A percentile compares a stretch with the other conserved stretches of the same genome.
Evolutionary conservation across 2,329 filamentous ascomycete genomes (phyloP).

Genomic region (Fusarium ambrosium): DNA sequence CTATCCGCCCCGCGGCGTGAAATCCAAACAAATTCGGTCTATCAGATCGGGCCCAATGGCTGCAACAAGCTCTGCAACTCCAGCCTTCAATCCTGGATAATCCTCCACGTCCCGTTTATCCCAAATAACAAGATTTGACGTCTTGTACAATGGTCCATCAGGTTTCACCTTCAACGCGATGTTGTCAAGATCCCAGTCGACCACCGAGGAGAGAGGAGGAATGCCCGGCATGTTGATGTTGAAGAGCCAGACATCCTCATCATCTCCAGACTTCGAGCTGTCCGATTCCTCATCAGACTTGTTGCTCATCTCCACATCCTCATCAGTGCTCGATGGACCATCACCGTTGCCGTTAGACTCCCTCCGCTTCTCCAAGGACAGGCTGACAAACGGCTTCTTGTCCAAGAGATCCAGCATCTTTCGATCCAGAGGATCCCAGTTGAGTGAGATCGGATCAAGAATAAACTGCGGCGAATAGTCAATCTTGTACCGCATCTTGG

Average conservation of each 20-base stretch:
- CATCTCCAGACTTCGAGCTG: conserved; percentile 27
- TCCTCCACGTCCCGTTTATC: conserved; percentile 64
- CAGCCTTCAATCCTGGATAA: conserved; percentile 67
- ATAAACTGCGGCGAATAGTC: conserved; percentile 82
- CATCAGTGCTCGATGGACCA: neutral
- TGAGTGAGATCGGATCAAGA: conserved; percentile 75
- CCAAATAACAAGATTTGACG: conserved; percentile 72
- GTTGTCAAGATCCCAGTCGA: conserved; percentile 68
- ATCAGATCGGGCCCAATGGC: conserved; percentile 73
- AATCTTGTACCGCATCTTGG: conserved; percentile 89
- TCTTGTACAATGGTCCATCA: conserved; percentile 55
- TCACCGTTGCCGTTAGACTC: neutral
- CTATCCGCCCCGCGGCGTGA: conserved; percentile 47
- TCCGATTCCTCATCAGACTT: conserved; percentile 24
- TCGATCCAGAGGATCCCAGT: conserved; percentile 72
- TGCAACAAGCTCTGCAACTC: conserved; percentile 76
- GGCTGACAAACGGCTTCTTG: conserved; percentile 68
- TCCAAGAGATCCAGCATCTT: conserved; percentile 65
- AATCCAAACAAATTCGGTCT: conserved; percentile 70
- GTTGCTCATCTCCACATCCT: conserved; percentile 9
- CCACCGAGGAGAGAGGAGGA: conserved; percentile 66
- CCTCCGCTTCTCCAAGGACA: conserved; percentile 54
- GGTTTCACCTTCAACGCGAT: conserved; percentile 67
- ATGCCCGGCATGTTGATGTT: conserved; percentile 76
- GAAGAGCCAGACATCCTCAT: conserved; percentile 61